Evolutionary conservation across 208 protist species (phyloP).

Genomic region (Histomonas meleagridis): DNA sequence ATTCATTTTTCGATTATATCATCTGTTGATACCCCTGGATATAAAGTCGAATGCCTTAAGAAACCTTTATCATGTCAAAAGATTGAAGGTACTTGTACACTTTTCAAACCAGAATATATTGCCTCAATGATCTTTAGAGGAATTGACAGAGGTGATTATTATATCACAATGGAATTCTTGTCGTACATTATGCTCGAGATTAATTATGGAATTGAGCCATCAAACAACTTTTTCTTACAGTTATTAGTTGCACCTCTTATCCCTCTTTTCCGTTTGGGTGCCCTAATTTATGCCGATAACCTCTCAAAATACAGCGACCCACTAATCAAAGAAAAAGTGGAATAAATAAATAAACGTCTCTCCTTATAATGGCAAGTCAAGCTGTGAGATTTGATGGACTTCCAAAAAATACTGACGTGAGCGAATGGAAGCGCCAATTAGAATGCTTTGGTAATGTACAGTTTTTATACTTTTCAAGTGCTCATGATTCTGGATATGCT

Average conservation of each 20-base stretch:
- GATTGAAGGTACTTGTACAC: background rate
- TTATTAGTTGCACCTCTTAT: background rate
- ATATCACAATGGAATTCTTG: background rate
- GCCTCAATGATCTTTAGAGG: background rate
- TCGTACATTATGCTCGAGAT: background rate
- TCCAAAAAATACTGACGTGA: background rate
- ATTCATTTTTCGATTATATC: slow-evolving; percentile 17
- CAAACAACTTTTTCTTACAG: background rate
- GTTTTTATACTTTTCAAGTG: background rate
- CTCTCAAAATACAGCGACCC: too few relatives aligned
- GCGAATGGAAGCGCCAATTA: background rate
- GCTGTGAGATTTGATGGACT: background rate
- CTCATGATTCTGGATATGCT: background rate
- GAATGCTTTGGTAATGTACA: background rate
- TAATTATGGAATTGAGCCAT: background rate
- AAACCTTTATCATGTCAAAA: background rate
- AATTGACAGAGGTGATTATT: slow-evolving; percentile 3
- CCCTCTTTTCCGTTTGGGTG: background rate
- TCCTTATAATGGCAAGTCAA: too few relatives aligned
- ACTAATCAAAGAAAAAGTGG: too few relatives aligned
- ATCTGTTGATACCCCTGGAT: background rate
- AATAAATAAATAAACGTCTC: too few relatives aligned
- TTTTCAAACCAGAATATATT: background rate
- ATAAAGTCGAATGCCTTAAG: background rate
- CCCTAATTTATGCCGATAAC: background rate